A percentile compares a stretch with the other conserved stretches of the same genome.
Evolutionary conservation across 352 stramenopile species (phyloP).

Genomic region (Pythium grandisporangium): DNA sequence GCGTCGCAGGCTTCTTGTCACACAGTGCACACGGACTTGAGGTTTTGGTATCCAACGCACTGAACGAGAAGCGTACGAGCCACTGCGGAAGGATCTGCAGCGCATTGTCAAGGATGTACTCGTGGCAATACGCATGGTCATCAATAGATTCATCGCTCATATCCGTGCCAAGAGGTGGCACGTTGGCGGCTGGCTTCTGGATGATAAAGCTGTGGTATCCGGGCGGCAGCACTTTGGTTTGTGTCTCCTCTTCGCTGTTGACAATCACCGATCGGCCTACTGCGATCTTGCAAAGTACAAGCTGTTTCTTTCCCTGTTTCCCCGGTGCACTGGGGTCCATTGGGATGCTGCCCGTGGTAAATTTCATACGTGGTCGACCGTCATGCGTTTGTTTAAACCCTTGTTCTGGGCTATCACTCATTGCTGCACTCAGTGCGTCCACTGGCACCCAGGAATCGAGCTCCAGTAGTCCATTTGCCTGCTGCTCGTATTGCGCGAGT

Average conservation of each 20-base stretch:
- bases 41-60: constrained; percentile 15
- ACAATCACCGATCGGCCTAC: constrained; percentile 53
- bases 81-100: constrained; percentile 62
- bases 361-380: constrained; percentile 45
- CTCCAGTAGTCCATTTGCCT: constrained; percentile 36
- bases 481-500: constrained; percentile 43
- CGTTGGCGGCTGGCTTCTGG: constrained; percentile 3
- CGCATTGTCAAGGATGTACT: constrained; percentile 63
- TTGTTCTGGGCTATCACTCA: constrained; percentile 44
- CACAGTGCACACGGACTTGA: constrained; percentile 42
- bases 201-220: constrained; percentile 77
- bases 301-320: constrained; percentile 25
- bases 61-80: constrained; percentile 54
- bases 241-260: constrained; percentile 30
- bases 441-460: constrained; percentile 71
- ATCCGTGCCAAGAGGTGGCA: too few species aligned
- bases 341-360: constrained; percentile 51
- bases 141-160: too few species aligned
- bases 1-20: constrained; percentile 34
- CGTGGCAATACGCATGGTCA: constrained; percentile 31
- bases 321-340: constrained; percentile 11
- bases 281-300: constrained; percentile 70
- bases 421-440: constrained; percentile 46
- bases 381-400: constrained; percentile 37
- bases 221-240: constrained; percentile 18